Conservation (phyloP, 176 grass and related monocot species). For the Melocanna baccifera region DNA sequence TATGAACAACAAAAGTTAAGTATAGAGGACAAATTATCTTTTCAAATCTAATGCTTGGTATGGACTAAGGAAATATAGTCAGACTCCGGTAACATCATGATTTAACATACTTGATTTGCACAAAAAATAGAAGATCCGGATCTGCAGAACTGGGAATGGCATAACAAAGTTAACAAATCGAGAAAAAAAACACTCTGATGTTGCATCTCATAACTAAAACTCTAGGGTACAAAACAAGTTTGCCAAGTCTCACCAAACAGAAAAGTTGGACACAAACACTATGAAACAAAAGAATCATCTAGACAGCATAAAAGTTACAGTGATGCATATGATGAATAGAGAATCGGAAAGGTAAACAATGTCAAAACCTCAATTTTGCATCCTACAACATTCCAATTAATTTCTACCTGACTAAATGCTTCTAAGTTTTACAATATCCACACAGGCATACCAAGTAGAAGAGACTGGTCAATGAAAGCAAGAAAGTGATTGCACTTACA, state of each 20-base stretch:
- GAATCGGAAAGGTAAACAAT: not conserved
- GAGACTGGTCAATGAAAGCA: conserved; percentile 1
- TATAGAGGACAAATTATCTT: not conserved
- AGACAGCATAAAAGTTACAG: not conserved
- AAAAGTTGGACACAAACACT: not conserved
- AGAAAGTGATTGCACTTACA: conserved; percentile 61
- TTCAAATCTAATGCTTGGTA: not conserved
- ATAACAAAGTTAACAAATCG: conserved; percentile 3
- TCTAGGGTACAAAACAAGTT: not conserved
- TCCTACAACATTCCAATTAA: not conserved
- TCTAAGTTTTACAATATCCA: conserved; percentile 1
- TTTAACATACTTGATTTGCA: not conserved
- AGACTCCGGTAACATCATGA: not conserved
- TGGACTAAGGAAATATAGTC: not conserved
- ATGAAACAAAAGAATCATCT: conserved; percentile 10
- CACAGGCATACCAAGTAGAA: not conserved
- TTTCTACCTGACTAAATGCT: not conserved
- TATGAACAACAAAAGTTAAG: conserved; percentile 8
- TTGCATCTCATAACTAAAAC: conserved; percentile 8
- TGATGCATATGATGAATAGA: not conserved
- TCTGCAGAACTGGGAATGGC: not conserved
- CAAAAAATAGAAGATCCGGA: conserved; percentile 9
- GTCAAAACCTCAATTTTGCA: not conserved
- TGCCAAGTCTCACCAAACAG: not conserved
- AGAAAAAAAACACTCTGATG: not conserved